A percentile compares a stretch with the other conserved stretches of the same genome.
These are phyloP conservation scores for Phytophthora nicotianae DNA, from an alignment of 352 stramenopile genomes.

Conservation along the genomic window DNA sequence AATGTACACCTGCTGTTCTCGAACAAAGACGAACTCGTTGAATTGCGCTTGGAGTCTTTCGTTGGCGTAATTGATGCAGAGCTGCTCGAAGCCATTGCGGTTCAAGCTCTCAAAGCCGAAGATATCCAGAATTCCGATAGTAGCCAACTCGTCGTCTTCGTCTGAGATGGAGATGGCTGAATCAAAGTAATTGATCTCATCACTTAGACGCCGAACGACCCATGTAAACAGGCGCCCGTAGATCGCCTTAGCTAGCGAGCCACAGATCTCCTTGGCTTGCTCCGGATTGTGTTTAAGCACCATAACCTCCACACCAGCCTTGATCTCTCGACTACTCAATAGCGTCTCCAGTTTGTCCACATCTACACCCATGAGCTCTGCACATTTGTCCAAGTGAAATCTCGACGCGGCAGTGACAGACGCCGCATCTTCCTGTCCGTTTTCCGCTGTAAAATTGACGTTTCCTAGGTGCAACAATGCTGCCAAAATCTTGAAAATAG, in stretches of 20 bases:
- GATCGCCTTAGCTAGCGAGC: constrained; percentile 96
- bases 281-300: constrained; percentile 72
- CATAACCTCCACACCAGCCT: constrained; percentile 91
- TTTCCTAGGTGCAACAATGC: constrained; percentile 96
- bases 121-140: constrained; percentile 89
- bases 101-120: constrained; percentile 90
- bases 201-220: constrained; percentile 89
- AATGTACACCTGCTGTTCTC: constrained; percentile 85
- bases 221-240: constrained; percentile 97
- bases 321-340: constrained; percentile 91
- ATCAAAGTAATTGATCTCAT: constrained; percentile 80
- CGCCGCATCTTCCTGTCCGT: constrained; percentile 51
- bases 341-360: constrained; percentile 83
- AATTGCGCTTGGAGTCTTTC: constrained; percentile 87
- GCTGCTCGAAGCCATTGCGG: constrained; percentile 84
- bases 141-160: constrained; percentile 57
- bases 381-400: constrained; percentile 79
- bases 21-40: constrained; percentile 90
- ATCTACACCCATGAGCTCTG: constrained; percentile 89
- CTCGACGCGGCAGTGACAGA: constrained; percentile 42
- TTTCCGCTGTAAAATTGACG: constrained; percentile 77
- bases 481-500: constrained; percentile 81
- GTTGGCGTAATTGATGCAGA: constrained; percentile 91
- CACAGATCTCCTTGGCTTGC: constrained; percentile 88
- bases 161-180: constrained; percentile 46